A percentile compares a stretch with the other conserved stretches of the same genome.
Evolutionary conservation across 805 yeast genomes (phyloP).

Genomic region (Saccharomycodes ludwigii): DNA sequence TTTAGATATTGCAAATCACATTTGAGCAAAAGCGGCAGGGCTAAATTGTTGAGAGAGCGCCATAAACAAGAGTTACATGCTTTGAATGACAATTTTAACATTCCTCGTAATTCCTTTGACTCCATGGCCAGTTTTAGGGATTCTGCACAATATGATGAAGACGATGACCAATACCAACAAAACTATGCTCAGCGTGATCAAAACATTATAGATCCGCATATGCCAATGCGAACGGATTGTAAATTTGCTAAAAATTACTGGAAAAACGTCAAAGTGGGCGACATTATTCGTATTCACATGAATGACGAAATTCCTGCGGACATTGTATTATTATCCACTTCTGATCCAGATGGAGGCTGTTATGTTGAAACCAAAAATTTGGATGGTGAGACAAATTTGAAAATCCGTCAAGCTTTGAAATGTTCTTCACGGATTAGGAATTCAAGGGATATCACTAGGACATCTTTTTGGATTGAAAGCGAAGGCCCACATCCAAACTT

Average conservation of each 20-base stretch:
- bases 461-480: conserved; percentile 59
- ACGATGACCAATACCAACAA: too few species aligned
- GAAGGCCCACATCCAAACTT: conserved; percentile 77
- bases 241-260: conserved; percentile 31
- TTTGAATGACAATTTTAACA: conserved; percentile 16
- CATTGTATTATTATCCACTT: conserved; percentile 46
- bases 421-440: conserved; percentile 39
- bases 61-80: conserved; percentile 17
- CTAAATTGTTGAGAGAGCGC: conserved; percentile 23
- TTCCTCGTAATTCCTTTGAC: conserved; percentile 29
- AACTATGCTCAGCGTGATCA: too few species aligned
- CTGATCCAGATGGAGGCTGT: conserved; percentile 58
- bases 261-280: conserved; percentile 67
- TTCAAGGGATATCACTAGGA: conserved; percentile 35
- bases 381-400: conserved; percentile 72
- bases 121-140: conserved; percentile 16
- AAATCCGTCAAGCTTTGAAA: conserved; percentile 63
- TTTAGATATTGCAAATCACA: conserved; percentile 16
- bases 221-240: conserved; percentile 27
- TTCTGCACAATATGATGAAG: conserved; percentile 22
- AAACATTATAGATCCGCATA: conserved; percentile 42
- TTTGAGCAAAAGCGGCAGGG: conserved; percentile 26
- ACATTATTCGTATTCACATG: conserved; percentile 52
- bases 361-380: conserved; percentile 72
- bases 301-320: conserved; percentile 80